phyloP scores from a whole-genome alignment of 441 rosid genomes.

The Erysimum pusillum region DNA sequence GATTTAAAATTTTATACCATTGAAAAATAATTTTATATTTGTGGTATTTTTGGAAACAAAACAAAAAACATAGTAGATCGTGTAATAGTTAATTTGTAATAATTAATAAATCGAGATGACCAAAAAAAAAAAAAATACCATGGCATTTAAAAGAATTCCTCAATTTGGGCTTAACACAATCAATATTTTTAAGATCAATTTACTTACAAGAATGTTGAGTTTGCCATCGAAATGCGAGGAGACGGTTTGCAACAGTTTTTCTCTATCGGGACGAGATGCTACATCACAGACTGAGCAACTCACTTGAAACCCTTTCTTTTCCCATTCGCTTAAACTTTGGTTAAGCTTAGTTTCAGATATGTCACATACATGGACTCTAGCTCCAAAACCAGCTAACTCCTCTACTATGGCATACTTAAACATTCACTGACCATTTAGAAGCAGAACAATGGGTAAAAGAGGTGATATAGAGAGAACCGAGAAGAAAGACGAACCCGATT shows the following conservation, averaged over 20 bases:
- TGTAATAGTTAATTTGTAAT: too few relatives aligned
- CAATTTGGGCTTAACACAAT: too few relatives aligned
- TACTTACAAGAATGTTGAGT: neutral
- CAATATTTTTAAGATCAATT: too few relatives aligned
- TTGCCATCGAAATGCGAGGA: neutral
- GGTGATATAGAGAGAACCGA: neutral
- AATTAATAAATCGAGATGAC: too few relatives aligned
- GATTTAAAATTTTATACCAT: too few relatives aligned
- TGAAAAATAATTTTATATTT: too few relatives aligned
- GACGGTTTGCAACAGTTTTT: neutral
- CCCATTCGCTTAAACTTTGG: neutral
- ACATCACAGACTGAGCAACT: slow-evolving; percentile 27
- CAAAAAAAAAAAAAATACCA: too few relatives aligned
- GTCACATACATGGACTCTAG: slow-evolving; percentile 1
- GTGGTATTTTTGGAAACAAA: too few relatives aligned
- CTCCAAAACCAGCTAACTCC: slow-evolving; percentile 1
- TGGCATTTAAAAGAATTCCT: too few relatives aligned
- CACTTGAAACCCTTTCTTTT: slow-evolving; percentile 14
- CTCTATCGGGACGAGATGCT: neutral
- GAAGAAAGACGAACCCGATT: slow-evolving; percentile 30
- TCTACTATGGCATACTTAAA: slow-evolving; percentile 33
- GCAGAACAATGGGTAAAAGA: neutral
- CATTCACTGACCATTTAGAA: neutral
- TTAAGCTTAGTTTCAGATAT: neutral
- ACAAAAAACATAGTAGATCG: too few relatives aligned